Conservation (phyloP, 2,329 filamentous ascomycete genomes). For the Sarocladium kiliense region DNA sequence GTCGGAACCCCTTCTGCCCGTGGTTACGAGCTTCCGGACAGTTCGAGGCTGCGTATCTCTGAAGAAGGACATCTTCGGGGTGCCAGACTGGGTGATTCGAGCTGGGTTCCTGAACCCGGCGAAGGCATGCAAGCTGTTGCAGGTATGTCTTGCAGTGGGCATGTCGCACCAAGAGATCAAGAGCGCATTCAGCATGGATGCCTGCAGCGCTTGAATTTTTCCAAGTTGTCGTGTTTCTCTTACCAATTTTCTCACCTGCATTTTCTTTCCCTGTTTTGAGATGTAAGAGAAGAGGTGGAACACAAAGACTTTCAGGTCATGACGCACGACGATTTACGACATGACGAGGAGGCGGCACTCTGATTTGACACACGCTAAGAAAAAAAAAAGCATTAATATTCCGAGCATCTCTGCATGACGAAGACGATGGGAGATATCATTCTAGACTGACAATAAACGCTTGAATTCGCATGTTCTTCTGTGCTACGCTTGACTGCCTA, state of each 20-base stretch:
- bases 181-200: conserved; percentile 19
- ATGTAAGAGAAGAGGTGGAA: not conserved
- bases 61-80: conserved; percentile 25
- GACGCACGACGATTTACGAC: not conserved
- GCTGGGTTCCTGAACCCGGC: conserved; percentile 51
- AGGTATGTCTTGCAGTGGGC: conserved; percentile 30
- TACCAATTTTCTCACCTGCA: not conserved
- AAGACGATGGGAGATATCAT: too few species aligned
- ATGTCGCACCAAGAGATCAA: conserved; percentile 22
- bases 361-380: too few species aligned
- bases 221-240: not conserved
- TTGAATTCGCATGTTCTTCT: too few species aligned
- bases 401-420: too few species aligned
- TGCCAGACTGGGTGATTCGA: conserved; percentile 23
- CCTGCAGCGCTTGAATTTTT: not conserved
- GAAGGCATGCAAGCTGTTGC: conserved; percentile 48
- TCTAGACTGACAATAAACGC: too few species aligned
- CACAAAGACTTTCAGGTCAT: not conserved
- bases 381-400: too few species aligned
- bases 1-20: conserved; percentile 23
- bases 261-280: not conserved
- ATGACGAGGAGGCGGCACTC: not conserved
- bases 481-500: too few species aligned
- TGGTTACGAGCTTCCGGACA: conserved; percentile 47
- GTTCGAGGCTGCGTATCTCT: conserved; percentile 44